phyloP scores from a whole-genome alignment of 2,329 filamentous ascomycete species.

The Huntiella decipiens region DNA sequence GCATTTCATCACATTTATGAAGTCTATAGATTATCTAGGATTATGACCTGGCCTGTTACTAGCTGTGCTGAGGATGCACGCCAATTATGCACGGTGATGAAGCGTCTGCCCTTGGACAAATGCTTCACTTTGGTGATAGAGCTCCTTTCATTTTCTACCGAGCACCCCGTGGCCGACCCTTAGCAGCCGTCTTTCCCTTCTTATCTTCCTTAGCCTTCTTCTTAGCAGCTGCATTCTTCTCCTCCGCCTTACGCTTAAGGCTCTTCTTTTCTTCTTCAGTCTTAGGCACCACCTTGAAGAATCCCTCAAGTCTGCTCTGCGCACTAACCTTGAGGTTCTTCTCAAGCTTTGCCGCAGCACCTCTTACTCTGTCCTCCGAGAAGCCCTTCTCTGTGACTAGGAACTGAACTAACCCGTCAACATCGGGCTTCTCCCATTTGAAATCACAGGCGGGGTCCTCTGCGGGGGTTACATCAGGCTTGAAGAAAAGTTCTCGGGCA shows the following conservation, averaged over 20 bases:
- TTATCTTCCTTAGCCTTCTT: constrained; percentile 90
- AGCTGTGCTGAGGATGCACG: no score
- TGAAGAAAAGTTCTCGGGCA: constrained; percentile 76
- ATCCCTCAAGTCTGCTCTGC: constrained; percentile 81
- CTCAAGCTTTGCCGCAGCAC: constrained; percentile 55
- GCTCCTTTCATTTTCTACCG: constrained; percentile 16
- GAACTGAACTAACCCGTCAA: constrained; percentile 77
- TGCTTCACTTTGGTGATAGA: background rate
- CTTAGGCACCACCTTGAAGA: constrained; percentile 87
- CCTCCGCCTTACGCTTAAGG: constrained; percentile 83
- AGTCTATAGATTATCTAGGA: no score
- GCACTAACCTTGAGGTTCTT: constrained; percentile 87
- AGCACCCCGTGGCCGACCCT: constrained; percentile 62
- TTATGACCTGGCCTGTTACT: no score
- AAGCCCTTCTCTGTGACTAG: constrained; percentile 91
- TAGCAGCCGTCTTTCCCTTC: constrained; percentile 84
- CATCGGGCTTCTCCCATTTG: constrained; percentile 89
- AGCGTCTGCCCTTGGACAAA: no score
- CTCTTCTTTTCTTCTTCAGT: constrained; percentile 68
- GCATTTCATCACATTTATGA: no score
- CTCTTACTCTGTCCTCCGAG: constrained; percentile 79
- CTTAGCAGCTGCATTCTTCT: constrained; percentile 79
- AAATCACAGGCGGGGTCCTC: constrained; percentile 83
- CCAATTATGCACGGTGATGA: no score
- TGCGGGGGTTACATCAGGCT: constrained; percentile 70